Conservation (phyloP, 495 filamentous ascomycete species). For the Lasiosphaeria hispida region DNA sequence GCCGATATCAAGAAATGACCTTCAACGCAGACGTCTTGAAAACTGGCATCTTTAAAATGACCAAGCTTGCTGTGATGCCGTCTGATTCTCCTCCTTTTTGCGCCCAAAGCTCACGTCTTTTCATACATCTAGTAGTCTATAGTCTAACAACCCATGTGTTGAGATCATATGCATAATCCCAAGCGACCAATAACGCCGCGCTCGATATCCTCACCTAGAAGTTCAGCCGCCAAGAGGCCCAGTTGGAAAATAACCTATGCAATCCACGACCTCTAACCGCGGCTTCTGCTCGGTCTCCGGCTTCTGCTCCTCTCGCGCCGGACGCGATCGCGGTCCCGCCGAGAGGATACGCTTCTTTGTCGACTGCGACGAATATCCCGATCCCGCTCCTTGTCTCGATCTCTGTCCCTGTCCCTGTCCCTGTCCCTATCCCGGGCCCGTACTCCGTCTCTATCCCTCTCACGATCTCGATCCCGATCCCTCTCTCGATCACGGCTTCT, state of each 20-base stretch:
- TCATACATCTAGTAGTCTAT: too few species aligned
- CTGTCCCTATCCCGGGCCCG: slow-evolving; percentile 14
- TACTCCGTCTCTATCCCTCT: slow-evolving; percentile 14
- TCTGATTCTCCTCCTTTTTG: too few species aligned
- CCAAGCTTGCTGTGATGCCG: too few species aligned
- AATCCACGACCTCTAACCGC: slow-evolving; percentile 22
- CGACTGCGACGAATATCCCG: slow-evolving; percentile 6
- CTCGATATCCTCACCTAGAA: too few species aligned
- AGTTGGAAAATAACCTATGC: neutral
- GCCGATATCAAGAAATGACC: too few species aligned
- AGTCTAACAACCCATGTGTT: too few species aligned
- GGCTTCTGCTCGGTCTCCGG: slow-evolving; percentile 31
- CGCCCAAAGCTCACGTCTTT: too few species aligned
- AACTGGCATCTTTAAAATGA: too few species aligned
- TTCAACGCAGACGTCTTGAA: too few species aligned
- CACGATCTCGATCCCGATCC: slow-evolving; percentile 16
- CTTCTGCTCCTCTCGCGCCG: slow-evolving; percentile 19
- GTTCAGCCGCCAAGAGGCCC: too few species aligned
- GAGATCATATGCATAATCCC: too few species aligned
- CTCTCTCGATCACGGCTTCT: slow-evolving; percentile 20
- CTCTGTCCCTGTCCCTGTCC: slow-evolving; percentile 20
- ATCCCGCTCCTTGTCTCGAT: slow-evolving; percentile 25
- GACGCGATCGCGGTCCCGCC: slow-evolving; percentile 20
- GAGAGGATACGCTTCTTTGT: slow-evolving; percentile 10
- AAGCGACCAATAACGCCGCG: too few species aligned